phyloP scores from a whole-genome alignment of 768 basidiomycete genomes.

The Floccularia luteovirens region DNA sequence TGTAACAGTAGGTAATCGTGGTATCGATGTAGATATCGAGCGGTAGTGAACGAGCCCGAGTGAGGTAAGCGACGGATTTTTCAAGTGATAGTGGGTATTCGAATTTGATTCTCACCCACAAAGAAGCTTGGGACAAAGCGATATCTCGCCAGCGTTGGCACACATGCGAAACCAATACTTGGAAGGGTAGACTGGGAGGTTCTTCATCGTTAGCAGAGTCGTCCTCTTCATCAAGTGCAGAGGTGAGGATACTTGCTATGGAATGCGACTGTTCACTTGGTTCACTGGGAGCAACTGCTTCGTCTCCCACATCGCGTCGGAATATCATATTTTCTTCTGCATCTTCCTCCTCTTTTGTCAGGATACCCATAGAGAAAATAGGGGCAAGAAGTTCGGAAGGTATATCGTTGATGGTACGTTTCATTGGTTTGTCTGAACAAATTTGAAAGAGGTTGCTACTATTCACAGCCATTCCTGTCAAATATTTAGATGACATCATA shows the following conservation, averaged over 20 bases:
- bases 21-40: conserved; percentile 32
- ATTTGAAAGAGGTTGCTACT: too few relatives aligned
- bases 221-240: conserved; percentile 12
- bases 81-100: conserved; percentile 22
- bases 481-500: too few relatives aligned
- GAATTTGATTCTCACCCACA: conserved; percentile 36
- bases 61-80: conserved; percentile 23
- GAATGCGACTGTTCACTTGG: conserved; percentile 3
- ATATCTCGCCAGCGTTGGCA: conserved; percentile 36
- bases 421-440: too few relatives aligned
- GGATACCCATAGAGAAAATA: conserved; percentile 42
- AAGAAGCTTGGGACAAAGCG: conserved; percentile 30
- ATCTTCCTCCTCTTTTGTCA: conserved; percentile 25
- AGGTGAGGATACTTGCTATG: too few relatives aligned
- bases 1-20: too few relatives aligned
- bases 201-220: conserved; percentile 4
- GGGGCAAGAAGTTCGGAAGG: conserved; percentile 52
- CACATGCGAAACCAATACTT: conserved; percentile 37
- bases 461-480: too few relatives aligned
- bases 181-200: conserved; percentile 14
- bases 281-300: too few relatives aligned
- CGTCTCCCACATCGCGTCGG: conserved; percentile 8
- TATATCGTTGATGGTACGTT: conserved; percentile 44
- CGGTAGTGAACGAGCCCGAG: conserved; percentile 35
- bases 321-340: conserved; percentile 14